phyloP scores from a whole-genome alignment of 2,329 filamentous ascomycete species.

The Phialophora macrospora region DNA sequence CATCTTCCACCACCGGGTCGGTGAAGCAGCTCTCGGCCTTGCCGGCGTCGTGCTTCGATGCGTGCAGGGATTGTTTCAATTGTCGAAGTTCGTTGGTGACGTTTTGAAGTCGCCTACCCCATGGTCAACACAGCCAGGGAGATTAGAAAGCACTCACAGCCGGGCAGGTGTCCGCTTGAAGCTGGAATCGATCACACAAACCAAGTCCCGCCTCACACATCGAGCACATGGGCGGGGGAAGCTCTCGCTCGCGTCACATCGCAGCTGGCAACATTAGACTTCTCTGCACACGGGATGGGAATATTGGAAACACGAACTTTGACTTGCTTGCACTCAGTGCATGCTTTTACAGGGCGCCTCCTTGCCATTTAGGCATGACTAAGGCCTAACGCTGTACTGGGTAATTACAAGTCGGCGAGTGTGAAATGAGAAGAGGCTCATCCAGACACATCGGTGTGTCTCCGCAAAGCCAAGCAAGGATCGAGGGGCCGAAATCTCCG shows the following conservation, averaged over 20 bases:
- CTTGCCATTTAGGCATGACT: slow-evolving; percentile 13
- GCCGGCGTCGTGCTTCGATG: not conserved
- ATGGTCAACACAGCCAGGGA: not conserved
- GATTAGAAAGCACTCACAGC: not conserved
- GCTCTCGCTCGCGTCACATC: slow-evolving; percentile 22
- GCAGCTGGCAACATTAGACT: slow-evolving; percentile 10
- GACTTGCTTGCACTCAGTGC: slow-evolving; percentile 25
- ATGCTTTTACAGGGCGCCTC: slow-evolving; percentile 21
- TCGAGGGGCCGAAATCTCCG: not conserved
- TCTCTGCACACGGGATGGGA: not conserved
- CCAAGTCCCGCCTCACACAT: slow-evolving; percentile 13
- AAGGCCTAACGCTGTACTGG: not conserved
- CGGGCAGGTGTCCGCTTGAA: slow-evolving; percentile 25
- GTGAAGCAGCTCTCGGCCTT: not conserved
- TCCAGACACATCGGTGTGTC: not conserved
- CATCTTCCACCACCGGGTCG: not conserved
- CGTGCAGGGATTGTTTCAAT: slow-evolving; percentile 19
- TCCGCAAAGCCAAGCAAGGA: not conserved
- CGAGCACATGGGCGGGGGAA: slow-evolving; percentile 22
- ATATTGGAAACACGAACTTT: not conserved
- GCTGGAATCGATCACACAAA: slow-evolving; percentile 20
- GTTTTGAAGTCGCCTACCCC: slow-evolving; percentile 16
- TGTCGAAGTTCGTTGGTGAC: slow-evolving; percentile 21
- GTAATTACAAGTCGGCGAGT: not conserved
- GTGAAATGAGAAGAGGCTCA: not conserved